Percentiles rank a stretch among this genome's conserved stretches.
phyloP scores from a whole-genome alignment of 345 rosid species.

The Corymbia maculata region DNA sequence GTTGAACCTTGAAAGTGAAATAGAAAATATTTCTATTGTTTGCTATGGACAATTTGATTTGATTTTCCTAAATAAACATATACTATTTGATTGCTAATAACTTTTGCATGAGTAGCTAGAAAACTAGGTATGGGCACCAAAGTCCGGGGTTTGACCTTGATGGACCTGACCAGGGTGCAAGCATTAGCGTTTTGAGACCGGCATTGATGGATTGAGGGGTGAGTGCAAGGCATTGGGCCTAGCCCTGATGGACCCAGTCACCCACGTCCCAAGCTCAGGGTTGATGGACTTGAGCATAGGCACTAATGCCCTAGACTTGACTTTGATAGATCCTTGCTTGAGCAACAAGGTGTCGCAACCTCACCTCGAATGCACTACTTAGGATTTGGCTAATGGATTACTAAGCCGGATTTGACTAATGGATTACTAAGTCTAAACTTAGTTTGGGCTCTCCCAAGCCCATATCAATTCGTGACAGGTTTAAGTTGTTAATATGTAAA shows the following conservation, averaged over 20 bases:
- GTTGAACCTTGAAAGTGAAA: too few species aligned
- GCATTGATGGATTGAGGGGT: background rate
- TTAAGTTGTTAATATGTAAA: too few species aligned
- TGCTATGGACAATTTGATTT: background rate
- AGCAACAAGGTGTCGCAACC: too few species aligned
- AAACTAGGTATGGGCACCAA: accelerated
- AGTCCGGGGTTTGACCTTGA: accelerated
- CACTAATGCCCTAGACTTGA: accelerated
- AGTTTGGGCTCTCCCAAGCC: too few species aligned
- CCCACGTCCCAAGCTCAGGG: accelerated
- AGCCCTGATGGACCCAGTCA: background rate
- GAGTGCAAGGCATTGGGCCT: accelerated
- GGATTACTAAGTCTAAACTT: too few species aligned
- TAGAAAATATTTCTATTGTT: too few species aligned
- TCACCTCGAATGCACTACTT: too few species aligned
- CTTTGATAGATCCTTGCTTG: background rate
- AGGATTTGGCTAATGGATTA: too few species aligned
- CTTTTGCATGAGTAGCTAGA: too few species aligned
- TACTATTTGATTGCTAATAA: too few species aligned
- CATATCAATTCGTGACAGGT: too few species aligned
- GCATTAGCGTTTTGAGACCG: background rate
- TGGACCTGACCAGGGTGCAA: background rate
- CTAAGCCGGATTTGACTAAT: too few species aligned
- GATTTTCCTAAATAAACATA: background rate
- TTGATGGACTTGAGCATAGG: accelerated